Conservation (phyloP, 805 yeast species). For the Candida tammaniensis region DNA sequence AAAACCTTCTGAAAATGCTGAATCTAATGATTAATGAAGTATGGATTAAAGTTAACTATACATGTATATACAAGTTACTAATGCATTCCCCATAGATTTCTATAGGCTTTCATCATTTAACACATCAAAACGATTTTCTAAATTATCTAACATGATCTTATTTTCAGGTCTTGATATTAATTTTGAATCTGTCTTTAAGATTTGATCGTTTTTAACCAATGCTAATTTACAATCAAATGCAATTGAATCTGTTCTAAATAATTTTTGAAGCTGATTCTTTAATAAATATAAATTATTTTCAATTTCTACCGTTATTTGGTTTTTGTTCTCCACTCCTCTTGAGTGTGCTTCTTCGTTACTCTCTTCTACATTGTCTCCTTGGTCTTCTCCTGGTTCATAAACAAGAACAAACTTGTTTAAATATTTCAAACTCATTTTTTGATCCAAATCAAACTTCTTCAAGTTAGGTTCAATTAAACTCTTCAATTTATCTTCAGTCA, state of each 20-base stretch:
- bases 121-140: constrained; percentile 7
- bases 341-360: not conserved
- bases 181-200: constrained; percentile 12
- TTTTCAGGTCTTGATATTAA: constrained; percentile 1
- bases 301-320: constrained; percentile 20
- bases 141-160: constrained; percentile 8
- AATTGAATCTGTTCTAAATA: constrained; percentile 37
- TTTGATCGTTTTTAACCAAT: constrained; percentile 28
- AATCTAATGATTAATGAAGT: constrained; percentile 4
- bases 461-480: constrained; percentile 21
- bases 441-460: constrained; percentile 11
- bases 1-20: not conserved
- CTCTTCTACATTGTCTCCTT: not conserved
- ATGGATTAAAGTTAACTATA: too few relatives aligned
- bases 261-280: constrained; percentile 29
- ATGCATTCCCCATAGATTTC: constrained; percentile 2
- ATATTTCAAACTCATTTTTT: constrained; percentile 2
- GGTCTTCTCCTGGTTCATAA: constrained; percentile 1
- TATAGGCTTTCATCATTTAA: constrained; percentile 3
- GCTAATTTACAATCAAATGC: constrained; percentile 51
- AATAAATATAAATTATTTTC: constrained; percentile 44
- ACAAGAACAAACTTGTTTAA: constrained; percentile 1
- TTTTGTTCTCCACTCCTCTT: not conserved
- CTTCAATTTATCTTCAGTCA: constrained; percentile 26
- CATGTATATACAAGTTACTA: constrained; percentile 4